Evolutionary conservation across 768 basidiomycete genomes (phyloP), one percentile per base, ranked within the genome.

Genomic region (Suillus paluster): DNA sequence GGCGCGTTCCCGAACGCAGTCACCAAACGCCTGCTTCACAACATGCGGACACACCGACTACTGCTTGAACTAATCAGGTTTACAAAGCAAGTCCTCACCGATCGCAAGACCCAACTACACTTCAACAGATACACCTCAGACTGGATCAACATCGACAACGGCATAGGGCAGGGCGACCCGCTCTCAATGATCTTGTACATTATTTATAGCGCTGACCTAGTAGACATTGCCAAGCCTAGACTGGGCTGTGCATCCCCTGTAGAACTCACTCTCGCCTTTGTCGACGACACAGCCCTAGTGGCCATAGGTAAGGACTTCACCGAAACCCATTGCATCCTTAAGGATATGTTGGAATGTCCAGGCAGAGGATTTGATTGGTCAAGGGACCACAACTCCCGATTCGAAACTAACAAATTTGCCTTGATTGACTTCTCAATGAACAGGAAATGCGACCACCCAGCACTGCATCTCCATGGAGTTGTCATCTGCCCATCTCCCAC

Each of bases 91-190:
- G n/a, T n/a, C n/a, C n/a, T n/a, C n/a, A n/a, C n/a, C n/a, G n/a
- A n/a, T n/a, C n/a, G n/a, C n/a, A n/a, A n/a, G n/a, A n/a, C n/a
- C n/a, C 19, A 10, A 14, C 59, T 76, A 0, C 25, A n/a, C 0
- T 76, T 75, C n/a, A 63, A 75, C 8, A 64, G 68, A 1, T 71
- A 45, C 46, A 14, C 19, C 0, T 75, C 68, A 0, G 60, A 67
- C 0, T 68, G 66, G 60, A 56, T 62, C 57, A 0, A 63, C 62
- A 12, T 63, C 10, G 0, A 71, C 70, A n/a, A n/a, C n/a, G n/a
- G 78, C 0, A 71, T 77, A 1, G 71, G 73, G 2, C 74, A 79
- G 61, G 78, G 79, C 0, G 70, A 74, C 62, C 76, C 74, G 0
- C 58, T 71, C 1, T 75, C 75, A 0, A 71, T 71, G 48, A 61